These are phyloP conservation scores for Fusarium bulbicola DNA, from an alignment of 2,329 filamentous ascomycete genomes.

Conservation along the genomic window DNA sequence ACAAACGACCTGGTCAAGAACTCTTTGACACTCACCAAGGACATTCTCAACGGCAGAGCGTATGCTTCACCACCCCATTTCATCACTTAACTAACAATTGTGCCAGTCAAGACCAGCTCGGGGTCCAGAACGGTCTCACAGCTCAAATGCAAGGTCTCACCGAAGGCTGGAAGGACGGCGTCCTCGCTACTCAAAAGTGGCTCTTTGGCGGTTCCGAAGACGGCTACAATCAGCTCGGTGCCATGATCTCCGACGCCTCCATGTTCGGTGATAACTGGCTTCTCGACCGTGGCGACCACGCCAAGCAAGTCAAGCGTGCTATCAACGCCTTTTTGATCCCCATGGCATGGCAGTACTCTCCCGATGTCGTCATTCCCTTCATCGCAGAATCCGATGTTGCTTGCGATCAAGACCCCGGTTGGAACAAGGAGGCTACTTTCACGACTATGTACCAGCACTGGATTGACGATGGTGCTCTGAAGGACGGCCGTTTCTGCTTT, in stretches of 20 bases:
- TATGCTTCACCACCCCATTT: neutral
- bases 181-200: conserved; percentile 15
- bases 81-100: neutral
- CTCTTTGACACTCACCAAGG: conserved; percentile 16
- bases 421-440: conserved; percentile 7
- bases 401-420: conserved; percentile 20
- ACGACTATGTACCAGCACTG: neutral
- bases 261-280: conserved; percentile 25
- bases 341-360: conserved; percentile 22
- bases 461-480: neutral
- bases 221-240: conserved; percentile 8
- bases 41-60: conserved; percentile 11
- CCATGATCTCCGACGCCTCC: conserved; percentile 16
- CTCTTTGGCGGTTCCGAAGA: conserved; percentile 15
- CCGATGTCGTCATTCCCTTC: conserved; percentile 12
- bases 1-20: conserved; percentile 25
- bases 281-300: conserved; percentile 9
- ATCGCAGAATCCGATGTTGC: conserved; percentile 13
- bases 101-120: conserved; percentile 5
- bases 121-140: conserved; percentile 17
- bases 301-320: conserved; percentile 14
- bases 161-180: conserved; percentile 17
- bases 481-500: conserved; percentile 4
- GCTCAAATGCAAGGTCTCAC: conserved; percentile 19
- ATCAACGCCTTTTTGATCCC: conserved; percentile 22